Base-by-base conservation (phyloP, 129 eudicot genomes). In the Flaveria linearis region DNA sequence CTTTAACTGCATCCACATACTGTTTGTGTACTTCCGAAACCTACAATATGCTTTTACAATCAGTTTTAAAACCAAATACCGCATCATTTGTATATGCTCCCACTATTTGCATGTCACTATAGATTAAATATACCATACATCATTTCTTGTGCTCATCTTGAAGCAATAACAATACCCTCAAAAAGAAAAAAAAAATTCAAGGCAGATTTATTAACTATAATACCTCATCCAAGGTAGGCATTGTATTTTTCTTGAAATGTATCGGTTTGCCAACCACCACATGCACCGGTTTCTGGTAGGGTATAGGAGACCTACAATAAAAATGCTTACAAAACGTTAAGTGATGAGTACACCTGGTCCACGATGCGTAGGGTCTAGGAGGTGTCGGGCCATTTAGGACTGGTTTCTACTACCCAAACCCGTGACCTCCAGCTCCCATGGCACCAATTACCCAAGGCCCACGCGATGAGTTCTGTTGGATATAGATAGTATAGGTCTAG, bases 251-350 rank as follows among this genome's bases (percentile, higher is more conserved):
- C 76, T 84, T 83, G 20, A 87, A 41, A 74, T 78, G 67, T 65
- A 94, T 94, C 1, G 98, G 98, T 81, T 51, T 86, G 81, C 98
- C 98, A 78, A 94, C 97, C 62, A 94, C 97, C 69, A 94, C 97
- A 78, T 94, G 88, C 91, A 94, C 85, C 0, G 92, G 97, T 57
- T 73, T 85, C 41, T 79, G 86, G 63, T 63, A 80, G 5, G 98
- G 98, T 77, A 94, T 41, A 25, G 96, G 97, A 68, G 97, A 82
- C 68, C 98, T 93, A 86, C 4, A 60, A 85, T 79, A 13, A 30
- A 45, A 4, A 55, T 51, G 43, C 43, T 63, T 30, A 39, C 53
- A 66, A 50, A 33, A n/a, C 2, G 9, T 60, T 26, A 52, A 78
- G 56, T 17, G 28, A 74, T 56, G 64, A 17, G 12, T 5, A 43